phyloP scores from a whole-genome alignment of 768 basidiomycete species.

The Lactarius akahatsu region DNA sequence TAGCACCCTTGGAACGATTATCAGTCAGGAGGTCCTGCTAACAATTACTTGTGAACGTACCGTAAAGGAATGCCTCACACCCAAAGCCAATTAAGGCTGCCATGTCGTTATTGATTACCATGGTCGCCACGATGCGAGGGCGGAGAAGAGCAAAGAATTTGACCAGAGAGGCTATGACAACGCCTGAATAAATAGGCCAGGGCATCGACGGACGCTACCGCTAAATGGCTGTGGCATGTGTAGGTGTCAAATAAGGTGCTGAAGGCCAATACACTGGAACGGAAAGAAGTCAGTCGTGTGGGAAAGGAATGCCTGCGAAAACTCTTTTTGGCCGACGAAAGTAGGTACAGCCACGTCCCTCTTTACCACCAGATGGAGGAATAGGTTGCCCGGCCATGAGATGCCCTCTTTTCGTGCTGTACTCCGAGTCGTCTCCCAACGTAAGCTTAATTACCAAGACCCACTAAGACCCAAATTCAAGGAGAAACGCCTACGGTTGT shows the following conservation, averaged over 20 bases:
- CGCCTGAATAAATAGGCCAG: conserved; percentile 9
- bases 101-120: conserved; percentile 35
- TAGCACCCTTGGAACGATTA: conserved; percentile 13
- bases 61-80: conserved; percentile 40
- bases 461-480: background rate
- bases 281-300: background rate
- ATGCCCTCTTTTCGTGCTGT: background rate
- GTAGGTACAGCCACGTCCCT: background rate
- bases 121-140: conserved; percentile 13
- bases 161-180: background rate
- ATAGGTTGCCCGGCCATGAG: background rate
- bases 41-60: conserved; percentile 33
- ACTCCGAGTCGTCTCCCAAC: too few species aligned
- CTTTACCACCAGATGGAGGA: background rate
- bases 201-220: background rate
- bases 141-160: background rate
- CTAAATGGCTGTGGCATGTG: background rate
- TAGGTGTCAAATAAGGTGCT: background rate
- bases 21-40: conserved; percentile 15
- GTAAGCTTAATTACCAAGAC: background rate
- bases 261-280: background rate
- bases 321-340: background rate
- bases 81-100: conserved; percentile 41
- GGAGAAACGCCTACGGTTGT: background rate
- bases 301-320: background rate